These are phyloP conservation scores for Pulveroboletus ravenelii DNA, from an alignment of 768 basidiomycete species.

Conservation along the genomic window DNA sequence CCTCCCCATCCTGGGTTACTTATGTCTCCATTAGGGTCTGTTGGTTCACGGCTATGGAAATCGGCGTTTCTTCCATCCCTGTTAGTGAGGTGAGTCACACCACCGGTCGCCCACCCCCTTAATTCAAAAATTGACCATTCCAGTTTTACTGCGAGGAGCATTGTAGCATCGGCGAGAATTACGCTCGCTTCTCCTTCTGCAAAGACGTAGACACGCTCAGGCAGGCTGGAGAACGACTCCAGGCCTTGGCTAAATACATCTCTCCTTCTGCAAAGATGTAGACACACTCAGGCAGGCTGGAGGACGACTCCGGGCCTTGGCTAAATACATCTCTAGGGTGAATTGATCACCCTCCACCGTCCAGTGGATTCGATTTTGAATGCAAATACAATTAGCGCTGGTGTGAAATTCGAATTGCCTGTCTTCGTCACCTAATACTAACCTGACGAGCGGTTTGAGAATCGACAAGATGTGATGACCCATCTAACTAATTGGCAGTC, in stretches of 20 bases:
- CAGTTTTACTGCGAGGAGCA: conserved; percentile 94
- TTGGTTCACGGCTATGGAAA: conserved; percentile 90
- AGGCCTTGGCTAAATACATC: conserved; percentile 66
- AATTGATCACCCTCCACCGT: too few species aligned
- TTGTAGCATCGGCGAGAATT: conserved; percentile 78
- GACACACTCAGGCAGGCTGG: too few species aligned
- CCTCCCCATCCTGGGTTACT: conserved; percentile 1
- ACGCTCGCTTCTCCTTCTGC: conserved; percentile 90
- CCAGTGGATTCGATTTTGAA: neutral
- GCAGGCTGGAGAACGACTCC: conserved; percentile 77
- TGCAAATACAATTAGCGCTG: neutral
- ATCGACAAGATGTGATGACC: neutral
- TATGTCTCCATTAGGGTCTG: conserved; percentile 54
- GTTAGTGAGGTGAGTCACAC: conserved; percentile 78
- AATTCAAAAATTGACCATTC: conserved; percentile 7
- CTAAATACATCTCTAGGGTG: too few species aligned
- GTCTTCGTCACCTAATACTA: too few species aligned
- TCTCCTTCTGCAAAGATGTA: neutral
- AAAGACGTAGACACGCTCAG: conserved; percentile 86
- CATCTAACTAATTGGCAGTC: neutral
- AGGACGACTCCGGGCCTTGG: too few species aligned
- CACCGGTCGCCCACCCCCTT: neutral
- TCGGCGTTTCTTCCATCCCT: conserved; percentile 90
- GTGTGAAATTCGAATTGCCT: neutral
- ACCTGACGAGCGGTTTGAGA: too few species aligned